Evolutionary conservation across 2,329 filamentous ascomycete genomes (phyloP), one percentile per base, ranked within the genome.

Genomic region (Helotiales sp.): DNA sequence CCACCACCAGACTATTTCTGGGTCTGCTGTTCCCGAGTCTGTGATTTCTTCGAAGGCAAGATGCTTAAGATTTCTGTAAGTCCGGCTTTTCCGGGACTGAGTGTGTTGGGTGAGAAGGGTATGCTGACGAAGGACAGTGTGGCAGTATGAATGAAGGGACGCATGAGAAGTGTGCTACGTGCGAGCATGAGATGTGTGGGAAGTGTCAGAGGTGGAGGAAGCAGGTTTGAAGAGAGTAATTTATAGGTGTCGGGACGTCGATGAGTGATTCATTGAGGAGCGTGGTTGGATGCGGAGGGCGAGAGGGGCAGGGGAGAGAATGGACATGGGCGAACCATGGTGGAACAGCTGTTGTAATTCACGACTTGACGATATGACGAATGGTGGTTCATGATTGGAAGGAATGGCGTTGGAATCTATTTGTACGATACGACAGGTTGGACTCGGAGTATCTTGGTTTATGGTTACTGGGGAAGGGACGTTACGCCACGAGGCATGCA

Each of bases 1-100:
- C 38, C 48, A 15, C 29, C 40, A 8, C 63, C 60, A 9, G 58
- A 64, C 27, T 58, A 61, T 6, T 65, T 66, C 53, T 66, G 64
- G 64, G 55, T 65, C 13, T 66, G 64, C 34, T 66, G 64, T 33
- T 53, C 54, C 25, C 51, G 33, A 34, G 42, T 34, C 22, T 12
- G 19, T 17, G 44, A 49, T 31, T 48, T 33, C 29, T 33, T 30
- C 25, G 27, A 48, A n/a, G 31, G 25, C 47, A 54, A 34, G 40
- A n/a, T n/a, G n/a, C 54, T 30, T 9, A 42, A 36, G 24, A 52
- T 55, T 12, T 62, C 60, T 5, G 60, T 62, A 46, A 46, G 60
- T 15, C 15, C 22, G 34, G 17, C 7, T 15, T 49, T 27, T 47
- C 27, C 17, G 1, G 8, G 10, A 34, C 2, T 44, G 29, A 54